Percentiles rank a stretch among this genome's conserved stretches.
Evolutionary conservation across 73 alveolate genomes (phyloP).

Genomic region (Paramecium sexaurelia): DNA sequence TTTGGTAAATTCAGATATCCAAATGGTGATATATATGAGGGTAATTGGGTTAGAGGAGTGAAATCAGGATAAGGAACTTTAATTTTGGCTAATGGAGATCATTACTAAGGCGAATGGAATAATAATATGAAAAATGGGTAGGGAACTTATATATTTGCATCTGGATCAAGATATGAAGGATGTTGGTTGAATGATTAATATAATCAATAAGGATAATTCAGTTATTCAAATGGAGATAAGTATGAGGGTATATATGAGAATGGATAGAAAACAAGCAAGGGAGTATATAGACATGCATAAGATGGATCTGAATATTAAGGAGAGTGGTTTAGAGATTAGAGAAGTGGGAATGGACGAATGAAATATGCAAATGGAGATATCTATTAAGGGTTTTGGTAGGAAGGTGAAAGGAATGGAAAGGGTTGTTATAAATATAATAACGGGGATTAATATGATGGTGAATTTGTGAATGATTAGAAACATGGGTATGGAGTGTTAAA

Average conservation of each 20-base stretch:
- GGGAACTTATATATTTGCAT: constrained; percentile 53
- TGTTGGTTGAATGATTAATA: constrained; percentile 52
- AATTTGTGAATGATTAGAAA: constrained; percentile 49
- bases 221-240: constrained; percentile 74
- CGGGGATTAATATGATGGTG: constrained; percentile 70
- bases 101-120: constrained; percentile 88
- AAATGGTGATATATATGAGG: constrained; percentile 80
- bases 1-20: constrained; percentile 73
- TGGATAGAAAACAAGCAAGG: constrained; percentile 2
- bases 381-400: constrained; percentile 66
- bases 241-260: constrained; percentile 66
- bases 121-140: constrained; percentile 50
- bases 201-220: constrained; percentile 68
- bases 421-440: constrained; percentile 64
- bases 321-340: constrained; percentile 66
- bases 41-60: constrained; percentile 81
- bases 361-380: constrained; percentile 66
- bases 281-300: neutral
- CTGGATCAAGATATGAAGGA: constrained; percentile 67
- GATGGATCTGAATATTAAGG: constrained; percentile 36
- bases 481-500: constrained; percentile 63
- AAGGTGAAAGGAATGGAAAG: constrained; percentile 69
- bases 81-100: constrained; percentile 84
- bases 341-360: constrained; percentile 64
- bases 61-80: constrained; percentile 87